Evolutionary conservation across 495 filamentous ascomycete genomes (phyloP).

Genomic region (Trichoderma orchidacearum): DNA sequence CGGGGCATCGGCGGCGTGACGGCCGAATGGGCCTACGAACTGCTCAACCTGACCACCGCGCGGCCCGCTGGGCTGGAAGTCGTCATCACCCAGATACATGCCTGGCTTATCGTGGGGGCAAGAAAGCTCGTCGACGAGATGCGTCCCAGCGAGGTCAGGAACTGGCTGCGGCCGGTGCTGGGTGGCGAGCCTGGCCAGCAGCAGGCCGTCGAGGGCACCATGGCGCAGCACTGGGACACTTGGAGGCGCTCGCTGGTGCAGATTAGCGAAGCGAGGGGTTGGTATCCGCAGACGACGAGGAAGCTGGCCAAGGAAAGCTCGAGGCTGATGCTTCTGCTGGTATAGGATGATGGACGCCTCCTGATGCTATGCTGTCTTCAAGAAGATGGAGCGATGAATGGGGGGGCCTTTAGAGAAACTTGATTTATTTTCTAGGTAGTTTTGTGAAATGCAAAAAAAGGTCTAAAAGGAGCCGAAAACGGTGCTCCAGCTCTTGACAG

Average conservation of each 20-base stretch:
- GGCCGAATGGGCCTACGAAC: background rate
- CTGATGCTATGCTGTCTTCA: too few species aligned
- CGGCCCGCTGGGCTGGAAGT: background rate
- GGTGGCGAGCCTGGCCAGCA: background rate
- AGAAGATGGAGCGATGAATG: too few species aligned
- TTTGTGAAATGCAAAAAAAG: too few species aligned
- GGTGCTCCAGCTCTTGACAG: slow-evolving; percentile 10
- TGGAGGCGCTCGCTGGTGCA: background rate
- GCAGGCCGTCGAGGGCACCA: background rate
- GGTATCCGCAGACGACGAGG: background rate
- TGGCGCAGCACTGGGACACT: background rate
- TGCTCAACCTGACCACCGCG: background rate
- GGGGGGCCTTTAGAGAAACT: too few species aligned
- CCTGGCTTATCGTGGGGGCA: background rate
- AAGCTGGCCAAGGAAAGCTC: background rate
- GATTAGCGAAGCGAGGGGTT: background rate
- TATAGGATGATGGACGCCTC: background rate
- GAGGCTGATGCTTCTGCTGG: background rate
- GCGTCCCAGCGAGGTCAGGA: background rate
- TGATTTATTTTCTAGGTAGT: too few species aligned
- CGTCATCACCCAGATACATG: background rate
- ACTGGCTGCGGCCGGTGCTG: background rate
- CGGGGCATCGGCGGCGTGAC: background rate
- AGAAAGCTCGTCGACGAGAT: background rate
- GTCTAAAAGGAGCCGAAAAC: too few species aligned